Conservation (phyloP, 129 eudicot genomes). For the carrot (Daucus carota) region DH1_v3.0 NC_030382.2:41165501-41166000, state of each 20-base stretch:
- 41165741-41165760: conserved; percentile 68
- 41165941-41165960: conserved; percentile 24
- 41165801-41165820: conserved; percentile 45
- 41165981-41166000: conserved; percentile 34
- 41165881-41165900: conserved; percentile 35
- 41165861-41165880: conserved; percentile 54
- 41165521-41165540: conserved; percentile 51
- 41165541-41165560: conserved; percentile 91
- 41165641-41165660: conserved; percentile 18
- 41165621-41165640: conserved; percentile 15
- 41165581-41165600: conserved; percentile 52
- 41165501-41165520: conserved; percentile 32
- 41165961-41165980: conserved; percentile 37
- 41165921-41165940: conserved; percentile 50
- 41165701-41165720: conserved; percentile 63
- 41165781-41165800: conserved; percentile 61
- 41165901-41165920: conserved; percentile 48
- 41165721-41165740: conserved; percentile 54
- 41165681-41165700: conserved; percentile 63
- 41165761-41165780: conserved; percentile 76
- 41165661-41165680: conserved; percentile 52
- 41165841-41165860: conserved; percentile 27
- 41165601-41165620: conserved; percentile 22
- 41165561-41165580: conserved; percentile 61
- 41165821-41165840: conserved; percentile 43